Base-by-base conservation (phyloP, 495 filamentous ascomycete genomes). In the Haplographium delicatum region DNA sequence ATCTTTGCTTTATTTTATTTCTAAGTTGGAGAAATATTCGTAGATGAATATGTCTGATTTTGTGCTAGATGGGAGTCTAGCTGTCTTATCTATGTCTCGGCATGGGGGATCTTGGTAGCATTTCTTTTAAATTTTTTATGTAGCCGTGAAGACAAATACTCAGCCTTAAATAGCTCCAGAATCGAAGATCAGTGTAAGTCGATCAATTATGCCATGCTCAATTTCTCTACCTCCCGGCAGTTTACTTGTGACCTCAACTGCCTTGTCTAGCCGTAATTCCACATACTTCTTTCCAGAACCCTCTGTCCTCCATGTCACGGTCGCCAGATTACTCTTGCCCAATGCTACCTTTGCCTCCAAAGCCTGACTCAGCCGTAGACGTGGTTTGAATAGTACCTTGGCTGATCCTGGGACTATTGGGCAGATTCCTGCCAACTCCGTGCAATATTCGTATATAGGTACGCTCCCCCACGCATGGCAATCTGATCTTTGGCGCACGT, bases 391-490 rank as follows among this genome's bases (percentile, higher is more conserved):
- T 1, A 49, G 44, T 24, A 68, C 47, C 23, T 62, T 66, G 5
- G 51, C 41, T 3, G 42, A 63, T 11, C 65, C 65, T 3, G 62
- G 41, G 0, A 51, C 51, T 0, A 64, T 22, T 1, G 62, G 64
- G 1, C 23, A 50, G 33, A 71, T 41, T 6, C 65, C 65, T 27
- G 47, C 47, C 23, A 71, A 24, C 49, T 69, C 67, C 8, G 64
- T 64, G 7, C 64, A 67, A 43, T 59, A 68, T 34, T 71, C 68
- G 50, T 68, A 71, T 9, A 71, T 57, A 7, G 68, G 67, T 11
- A 68, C 68, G 46, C 67, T 68, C 2, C 67, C 66, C 68, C 68
- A 71, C 1, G 67, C 68, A 58, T 71, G 68, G 15, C 68, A 71
- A 39, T 71, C 68, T 2, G 64, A 68, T 7, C 68, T 54, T 44